Conservation (phyloP, 176 grass and related monocot species). For the Phyllostachys edulis region DNA sequence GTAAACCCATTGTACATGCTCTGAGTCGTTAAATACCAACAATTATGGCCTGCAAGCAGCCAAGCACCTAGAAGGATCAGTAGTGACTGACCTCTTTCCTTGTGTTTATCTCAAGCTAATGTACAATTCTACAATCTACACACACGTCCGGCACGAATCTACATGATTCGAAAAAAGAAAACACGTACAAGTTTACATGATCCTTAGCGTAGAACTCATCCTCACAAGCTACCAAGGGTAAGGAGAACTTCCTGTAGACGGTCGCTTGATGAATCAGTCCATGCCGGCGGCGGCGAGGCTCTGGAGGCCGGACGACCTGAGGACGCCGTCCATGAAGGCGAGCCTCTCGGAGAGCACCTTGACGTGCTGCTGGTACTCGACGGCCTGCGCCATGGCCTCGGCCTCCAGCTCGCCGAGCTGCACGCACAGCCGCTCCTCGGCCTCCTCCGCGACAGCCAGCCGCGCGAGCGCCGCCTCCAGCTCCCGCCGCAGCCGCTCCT, state of each 20-base stretch:
- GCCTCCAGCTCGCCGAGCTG: constrained; percentile 83
- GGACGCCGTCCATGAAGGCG: constrained; percentile 39
- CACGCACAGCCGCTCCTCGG: constrained; percentile 71
- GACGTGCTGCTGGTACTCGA: constrained; percentile 52
- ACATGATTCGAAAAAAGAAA: neutral
- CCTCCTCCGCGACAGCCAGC: constrained; percentile 62
- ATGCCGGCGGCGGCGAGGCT: constrained; percentile 8
- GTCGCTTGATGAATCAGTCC: neutral
- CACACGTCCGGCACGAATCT: neutral
- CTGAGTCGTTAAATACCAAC: neutral
- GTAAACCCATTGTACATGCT: too few relatives aligned
- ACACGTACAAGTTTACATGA: neutral
- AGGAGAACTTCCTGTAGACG: neutral
- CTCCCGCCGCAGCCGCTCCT: constrained; percentile 54
- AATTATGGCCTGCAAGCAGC: neutral
- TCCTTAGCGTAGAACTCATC: neutral
- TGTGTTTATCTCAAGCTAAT: neutral
- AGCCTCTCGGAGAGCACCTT: constrained; percentile 65
- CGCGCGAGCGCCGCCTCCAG: constrained; percentile 57
- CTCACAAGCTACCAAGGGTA: neutral
- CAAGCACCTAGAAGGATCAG: neutral
- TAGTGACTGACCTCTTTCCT: neutral
- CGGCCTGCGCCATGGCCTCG: constrained; percentile 50
- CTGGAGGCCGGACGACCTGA: constrained; percentile 24
- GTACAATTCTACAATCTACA: neutral